phyloP scores from a whole-genome alignment of 768 basidiomycete species.

The Pulveroboletus sp. region DNA sequence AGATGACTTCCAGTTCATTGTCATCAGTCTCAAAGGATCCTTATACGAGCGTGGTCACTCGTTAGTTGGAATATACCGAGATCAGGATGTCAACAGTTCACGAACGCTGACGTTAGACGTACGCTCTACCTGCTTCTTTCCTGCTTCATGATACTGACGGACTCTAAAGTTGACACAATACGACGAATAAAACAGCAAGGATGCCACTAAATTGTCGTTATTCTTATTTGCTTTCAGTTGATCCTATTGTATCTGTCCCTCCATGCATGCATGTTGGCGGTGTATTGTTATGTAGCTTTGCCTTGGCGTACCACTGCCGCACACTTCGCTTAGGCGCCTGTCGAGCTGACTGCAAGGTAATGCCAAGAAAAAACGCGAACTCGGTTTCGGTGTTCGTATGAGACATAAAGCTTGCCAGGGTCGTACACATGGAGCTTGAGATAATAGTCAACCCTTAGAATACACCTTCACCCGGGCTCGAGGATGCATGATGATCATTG shows the following conservation, averaged over 20 bases:
- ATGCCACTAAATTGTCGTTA: conserved; percentile 12
- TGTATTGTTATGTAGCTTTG: conserved; percentile 2
- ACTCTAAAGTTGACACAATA: conserved; percentile 26
- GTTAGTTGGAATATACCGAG: conserved; percentile 90
- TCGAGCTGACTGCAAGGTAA: too few relatives aligned
- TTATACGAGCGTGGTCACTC: conserved; percentile 88
- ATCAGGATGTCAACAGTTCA: conserved; percentile 92
- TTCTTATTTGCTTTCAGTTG: conserved; percentile 23
- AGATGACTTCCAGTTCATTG: conserved; percentile 88
- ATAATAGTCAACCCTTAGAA: too few relatives aligned
- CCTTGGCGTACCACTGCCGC: neutral
- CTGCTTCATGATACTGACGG: conserved; percentile 5
- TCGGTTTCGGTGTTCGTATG: too few relatives aligned
- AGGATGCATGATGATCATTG: too few relatives aligned
- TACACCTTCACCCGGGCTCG: too few relatives aligned
- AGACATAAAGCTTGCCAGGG: too few relatives aligned
- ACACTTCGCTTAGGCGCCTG: neutral
- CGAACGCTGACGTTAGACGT: conserved; percentile 90
- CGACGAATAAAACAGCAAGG: conserved; percentile 19
- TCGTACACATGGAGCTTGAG: too few relatives aligned
- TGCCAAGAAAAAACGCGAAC: too few relatives aligned
- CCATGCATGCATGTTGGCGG: neutral
- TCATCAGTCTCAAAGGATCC: conserved; percentile 94
- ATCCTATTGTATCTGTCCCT: neutral
- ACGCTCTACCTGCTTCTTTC: conserved; percentile 20